Evolutionary conservation across 257 asterid genomes (phyloP), one percentile per base, ranked within the genome.

Genomic region (Cynanchum wilfordii): DNA sequence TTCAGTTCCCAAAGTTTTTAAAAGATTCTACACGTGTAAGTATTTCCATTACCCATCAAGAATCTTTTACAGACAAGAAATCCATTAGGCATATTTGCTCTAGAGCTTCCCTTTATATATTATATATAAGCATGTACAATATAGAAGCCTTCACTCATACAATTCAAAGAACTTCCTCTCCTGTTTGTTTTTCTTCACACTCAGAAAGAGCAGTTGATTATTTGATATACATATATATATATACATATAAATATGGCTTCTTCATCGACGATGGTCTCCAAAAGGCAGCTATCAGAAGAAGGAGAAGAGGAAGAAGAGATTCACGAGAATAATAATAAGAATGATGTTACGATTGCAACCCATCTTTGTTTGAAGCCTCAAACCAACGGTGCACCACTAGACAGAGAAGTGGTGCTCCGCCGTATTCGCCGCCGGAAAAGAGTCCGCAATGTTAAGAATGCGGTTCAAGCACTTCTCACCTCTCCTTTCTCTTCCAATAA

Each of bases 391-490:
- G 90, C 80, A 17, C 67, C 81, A 22, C 82, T 88, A 0, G 88
- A 87, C 78, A 88, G 82, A 75, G 85, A 78, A 68, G 86, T 69
- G 67, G 90, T 84, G 33, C 89, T 90, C 73, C 82, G 92, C 72
- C 87, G 95, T 22, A 84, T 90, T 49, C 97, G 90, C 78, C 93
- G 86, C 79, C 89, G 91, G n/a, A 86, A 79, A 79, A 82, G 90
- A 64, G 74, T 82, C 44, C 86, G 82, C 76, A 85, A 65, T 70
- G 70, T 85, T 11, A 88, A 86, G 69, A 74, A 88, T 52, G 83
- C 86, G 19, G 68, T 78, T 27, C 79, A 71, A 70, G 78, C 85
- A 27, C 80, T 90, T 45, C 47, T 90, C n/a, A 68, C 74, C 67
- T 81, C 77, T 33, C 82, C 87, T 1, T 77, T 71, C 52, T 66